Conservation (phyloP, 768 basidiomycete species). For the Panaeolus cyanescens region DNA sequence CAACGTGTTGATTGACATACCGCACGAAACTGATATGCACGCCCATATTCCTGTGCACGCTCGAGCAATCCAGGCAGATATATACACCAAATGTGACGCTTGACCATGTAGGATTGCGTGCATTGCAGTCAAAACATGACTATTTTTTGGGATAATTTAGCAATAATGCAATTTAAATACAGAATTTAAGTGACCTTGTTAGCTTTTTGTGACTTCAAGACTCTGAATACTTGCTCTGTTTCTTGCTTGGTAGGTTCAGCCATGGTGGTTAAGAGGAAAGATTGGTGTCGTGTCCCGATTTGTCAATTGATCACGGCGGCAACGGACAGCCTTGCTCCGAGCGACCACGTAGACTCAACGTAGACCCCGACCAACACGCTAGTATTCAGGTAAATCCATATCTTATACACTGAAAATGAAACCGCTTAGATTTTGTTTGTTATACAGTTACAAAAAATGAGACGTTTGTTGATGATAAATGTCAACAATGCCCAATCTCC, state of each 20-base stretch:
- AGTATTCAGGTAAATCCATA: not conserved
- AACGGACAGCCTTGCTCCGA: constrained; percentile 3
- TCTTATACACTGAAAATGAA: not conserved
- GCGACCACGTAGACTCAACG: constrained; percentile 1
- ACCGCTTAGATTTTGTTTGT: not conserved
- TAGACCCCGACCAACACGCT: not conserved
- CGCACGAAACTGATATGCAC: constrained; percentile 98
- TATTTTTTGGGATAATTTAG: constrained; percentile 12
- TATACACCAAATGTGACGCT: constrained; percentile 96
- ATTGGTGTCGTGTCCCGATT: constrained; percentile 33
- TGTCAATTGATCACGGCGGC: constrained; percentile 2
- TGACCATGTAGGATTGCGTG: constrained; percentile 97
- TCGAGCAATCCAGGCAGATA: constrained; percentile 97
- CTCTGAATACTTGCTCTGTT: constrained; percentile 83
- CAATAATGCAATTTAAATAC: not conserved
- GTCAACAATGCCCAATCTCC: not conserved
- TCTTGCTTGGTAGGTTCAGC: constrained; percentile 82
- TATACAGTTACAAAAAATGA: not conserved
- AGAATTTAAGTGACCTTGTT: constrained; percentile 65
- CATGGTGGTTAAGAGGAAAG: constrained; percentile 41
- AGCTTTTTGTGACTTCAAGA: constrained; percentile 80
- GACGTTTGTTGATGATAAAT: not conserved
- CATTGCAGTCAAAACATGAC: constrained; percentile 91
- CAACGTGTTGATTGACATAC: constrained; percentile 43
- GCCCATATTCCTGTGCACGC: constrained; percentile 93